Base-by-base conservation (phyloP, 2,329 filamentous ascomycete species). In the Trichoderma sp. region DNA sequence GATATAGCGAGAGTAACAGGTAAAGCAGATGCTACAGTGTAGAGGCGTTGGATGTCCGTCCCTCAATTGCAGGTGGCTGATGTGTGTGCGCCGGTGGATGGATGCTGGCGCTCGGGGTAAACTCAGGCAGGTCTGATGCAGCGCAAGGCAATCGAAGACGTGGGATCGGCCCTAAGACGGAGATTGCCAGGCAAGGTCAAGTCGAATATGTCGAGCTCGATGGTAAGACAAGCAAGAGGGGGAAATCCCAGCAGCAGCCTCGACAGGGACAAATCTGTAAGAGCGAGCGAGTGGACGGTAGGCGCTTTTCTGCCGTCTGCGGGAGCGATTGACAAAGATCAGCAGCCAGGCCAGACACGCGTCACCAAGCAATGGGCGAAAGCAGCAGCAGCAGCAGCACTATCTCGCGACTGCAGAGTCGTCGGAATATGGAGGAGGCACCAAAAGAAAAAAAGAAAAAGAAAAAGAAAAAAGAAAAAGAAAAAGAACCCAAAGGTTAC, bases 281-380 rank as follows among this genome's bases (percentile, higher is more conserved):
- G 54, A 59, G n/a, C 54, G 39, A 66, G 63, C 54, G 63, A 66
- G 63, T 30, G 63, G 63, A 66, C 63, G 63, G 63, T 59, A 66
- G 63, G 63, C 63, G 63, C 63, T 30, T 59, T 66, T 51, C 34
- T 55, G 63, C 63, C 28, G 58, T 54, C 63, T 66, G 28, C 51
- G 61, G 24, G 61, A 37, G 21, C 37, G 34, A 49, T 34, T 51
- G 59, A 61, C 24, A 51, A 58, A 58, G 54, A 55, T 59, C 54
- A 58, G 52, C 39, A 39, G 49, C 26, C 14, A 30, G 28, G 37
- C 37, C 21, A 39, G 39, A 55, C 54, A 66, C 63, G 63, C 63
- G 54, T 66, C 54, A 32, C 63, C 54, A 51, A 54, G 26, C 63
- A 37, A 59, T 28, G 11, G 24, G 11, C 18, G 18, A 43, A n/a